Base-by-base conservation (phyloP, 805 yeast species). In the Barnettozyma botsteinii region DNA sequence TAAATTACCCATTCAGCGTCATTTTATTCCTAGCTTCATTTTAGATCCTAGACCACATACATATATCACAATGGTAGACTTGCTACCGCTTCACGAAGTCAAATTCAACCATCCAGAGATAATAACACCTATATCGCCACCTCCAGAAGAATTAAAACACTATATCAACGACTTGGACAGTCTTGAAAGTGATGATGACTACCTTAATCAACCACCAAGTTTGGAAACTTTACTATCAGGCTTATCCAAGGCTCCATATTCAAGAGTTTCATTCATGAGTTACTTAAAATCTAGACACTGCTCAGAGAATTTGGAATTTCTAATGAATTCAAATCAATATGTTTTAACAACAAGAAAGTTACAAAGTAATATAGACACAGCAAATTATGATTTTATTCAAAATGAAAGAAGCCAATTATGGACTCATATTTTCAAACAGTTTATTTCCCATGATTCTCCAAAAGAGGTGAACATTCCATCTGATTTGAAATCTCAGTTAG, bases 381-480 rank as follows among this genome's bases (percentile, higher is more conserved):
- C 5, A 2, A 37, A 33, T 4, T 14, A 24, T 11, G 35, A 34
- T 2, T 29, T 31, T 5, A 20, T 27, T 19, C 34, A 31, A 12
- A 29, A 34, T 2, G 47, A 44, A 29, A 33, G 37, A 25, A 9
- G 31, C 6, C 49, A 40, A 21, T 30, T 49, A 2, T 55, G 59
- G 59, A 33, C 43, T 17, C 41, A 40, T 38, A 45, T 55, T 15
- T 50, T 66, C 48, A 66, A 64, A 49, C 71, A 66, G 43, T 70
- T 69, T 45, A 53, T 65, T 29, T 59, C 66, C 12, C 65, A 59
- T 37, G 59, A 56, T 32, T 67, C 69, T 39, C 58, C 67, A 31
- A 70, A 66, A 31, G 60, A 56, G 33, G 52, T 55, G 8, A 53
- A 55, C 40, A 50, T 55, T n/a, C 57, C 57, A 11, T 52, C 50